Evolutionary conservation across 177 flowering plant genomes (phyloP).

Genomic region (Vitis hybrid): DNA sequence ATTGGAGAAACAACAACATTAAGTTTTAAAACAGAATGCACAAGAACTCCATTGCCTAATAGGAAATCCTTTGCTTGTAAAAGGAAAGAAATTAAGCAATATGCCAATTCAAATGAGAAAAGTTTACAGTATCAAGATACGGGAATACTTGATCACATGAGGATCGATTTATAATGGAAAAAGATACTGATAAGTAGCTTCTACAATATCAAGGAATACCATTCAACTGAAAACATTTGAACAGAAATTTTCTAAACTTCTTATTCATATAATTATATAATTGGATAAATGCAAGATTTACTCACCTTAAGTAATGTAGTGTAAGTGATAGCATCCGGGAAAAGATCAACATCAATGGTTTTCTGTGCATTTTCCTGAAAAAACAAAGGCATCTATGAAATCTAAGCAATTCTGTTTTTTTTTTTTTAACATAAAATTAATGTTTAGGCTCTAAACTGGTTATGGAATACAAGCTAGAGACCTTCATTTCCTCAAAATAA

Average conservation of each 20-base stretch:
- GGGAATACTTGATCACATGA: background rate
- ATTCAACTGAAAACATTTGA: background rate
- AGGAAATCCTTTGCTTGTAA: background rate
- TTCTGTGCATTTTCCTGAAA: constrained; percentile 55
- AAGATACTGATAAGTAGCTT: background rate
- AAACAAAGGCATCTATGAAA: constrained; percentile 11
- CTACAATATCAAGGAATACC: too few relatives aligned
- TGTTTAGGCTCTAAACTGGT: constrained; percentile 52
- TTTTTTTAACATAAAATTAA: constrained; percentile 3
- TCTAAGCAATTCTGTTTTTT: background rate
- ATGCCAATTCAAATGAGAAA: background rate
- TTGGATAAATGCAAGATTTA: background rate
- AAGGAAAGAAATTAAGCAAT: background rate
- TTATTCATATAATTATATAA: background rate
- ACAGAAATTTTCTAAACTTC: background rate
- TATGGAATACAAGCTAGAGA: constrained; percentile 43
- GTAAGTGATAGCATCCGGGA: constrained; percentile 66
- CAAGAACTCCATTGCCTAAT: background rate
- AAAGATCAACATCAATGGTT: constrained; percentile 25
- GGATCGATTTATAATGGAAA: background rate
- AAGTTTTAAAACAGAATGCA: background rate
- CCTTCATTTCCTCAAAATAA: constrained; percentile 73
- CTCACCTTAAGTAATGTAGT: constrained; percentile 67
- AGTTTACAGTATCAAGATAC: background rate
- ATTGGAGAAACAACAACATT: background rate